These are phyloP conservation scores for Yamadazyma philogaea DNA, from an alignment of 805 yeast genomes.

Conservation along the genomic window DNA sequence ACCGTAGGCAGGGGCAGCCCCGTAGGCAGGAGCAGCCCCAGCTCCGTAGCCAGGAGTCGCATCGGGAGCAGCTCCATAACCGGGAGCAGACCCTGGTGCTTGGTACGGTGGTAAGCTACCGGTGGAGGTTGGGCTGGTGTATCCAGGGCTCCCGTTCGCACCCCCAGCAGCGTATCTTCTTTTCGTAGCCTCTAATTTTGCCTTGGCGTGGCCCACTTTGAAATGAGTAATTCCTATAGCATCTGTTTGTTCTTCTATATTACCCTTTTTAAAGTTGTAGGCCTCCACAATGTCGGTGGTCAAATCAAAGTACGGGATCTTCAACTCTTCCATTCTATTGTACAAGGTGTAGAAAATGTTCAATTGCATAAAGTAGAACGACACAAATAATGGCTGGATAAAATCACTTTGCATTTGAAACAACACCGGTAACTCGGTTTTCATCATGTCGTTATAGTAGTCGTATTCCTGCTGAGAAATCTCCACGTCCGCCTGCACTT, in stretches of 20 bases:
- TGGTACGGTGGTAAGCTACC: constrained; percentile 33
- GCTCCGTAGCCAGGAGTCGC: constrained; percentile 3
- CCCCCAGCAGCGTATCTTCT: constrained; percentile 59
- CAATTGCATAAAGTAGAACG: constrained; percentile 95
- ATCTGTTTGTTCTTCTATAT: constrained; percentile 86
- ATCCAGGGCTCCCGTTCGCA: constrained; percentile 13
- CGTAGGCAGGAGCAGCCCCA: constrained; percentile 7
- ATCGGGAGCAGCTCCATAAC: constrained; percentile 3
- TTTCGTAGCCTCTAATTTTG: constrained; percentile 78
- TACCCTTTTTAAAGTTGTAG: constrained; percentile 78
- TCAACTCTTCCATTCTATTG: constrained; percentile 90
- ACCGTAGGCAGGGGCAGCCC: constrained; percentile 2
- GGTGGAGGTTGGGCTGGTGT: constrained; percentile 6
- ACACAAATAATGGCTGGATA: constrained; percentile 89
- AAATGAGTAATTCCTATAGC: constrained; percentile 88
- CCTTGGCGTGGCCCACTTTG: constrained; percentile 82
- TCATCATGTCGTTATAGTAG: constrained; percentile 92
- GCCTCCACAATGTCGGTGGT: constrained; percentile 79
- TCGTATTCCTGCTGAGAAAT: constrained; percentile 94
- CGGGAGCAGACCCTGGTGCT: constrained; percentile 12
- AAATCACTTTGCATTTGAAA: constrained; percentile 88
- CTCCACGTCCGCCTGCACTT: constrained; percentile 83
- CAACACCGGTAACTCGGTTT: constrained; percentile 81
- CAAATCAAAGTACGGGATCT: constrained; percentile 93
- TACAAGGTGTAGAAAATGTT: constrained; percentile 92